Base-by-base conservation (phyloP, 2,329 filamentous ascomycete species). In the Colletotrichum sp. region DNA sequence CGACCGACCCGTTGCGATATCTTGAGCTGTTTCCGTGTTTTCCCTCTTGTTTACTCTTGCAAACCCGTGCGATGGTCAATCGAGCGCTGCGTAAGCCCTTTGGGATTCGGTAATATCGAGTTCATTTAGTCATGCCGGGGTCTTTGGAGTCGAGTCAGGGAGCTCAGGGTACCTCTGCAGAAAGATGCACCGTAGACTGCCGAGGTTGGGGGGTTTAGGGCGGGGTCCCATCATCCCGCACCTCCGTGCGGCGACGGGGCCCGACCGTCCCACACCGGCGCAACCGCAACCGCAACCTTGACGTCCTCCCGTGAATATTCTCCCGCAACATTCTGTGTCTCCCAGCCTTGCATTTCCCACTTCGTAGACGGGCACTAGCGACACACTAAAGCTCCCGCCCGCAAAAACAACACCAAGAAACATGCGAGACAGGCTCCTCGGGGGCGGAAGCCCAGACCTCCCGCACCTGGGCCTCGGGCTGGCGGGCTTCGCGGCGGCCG, bases 401-500 rank as follows among this genome's bases (percentile, higher is more conserved):
- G 36, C 32, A 32, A 18, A 6, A 32, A 7, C 21, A 32, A 63
- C 12, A 57, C 21, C 52, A 59, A 59, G 49, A 21, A 52, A 16
- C n/a, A 75, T 75, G 75, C 68, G 44, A 26, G 75, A 70, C 15
- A 60, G 39, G 30, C 24, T 75, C 21, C 60, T 75, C 3, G 44
- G 44, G n/a, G 44, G n/a, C 2, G 18, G 75, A 71, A 12, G 59
- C 13, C 59, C 75, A 67, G 44, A 49, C 34, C 71, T 75, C 21
- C 72, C 57, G 24, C 72, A 44, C 13, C 21, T 69, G n/a, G 63
- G 64, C 68, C 52, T 78, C 64, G 69, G 74, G 55, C 52, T 78
- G 18, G 78, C 74, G 71, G 72, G 65, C 66, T 66, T 75, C 57
- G 67, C 76, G 36, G 55, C 78, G 1, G 80, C 44, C 1, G 44